A percentile compares a stretch with the other conserved stretches of the same genome.
Conservation (phyloP, 169 alveolate species). For the Cyclospora cayetanensis region DNA sequence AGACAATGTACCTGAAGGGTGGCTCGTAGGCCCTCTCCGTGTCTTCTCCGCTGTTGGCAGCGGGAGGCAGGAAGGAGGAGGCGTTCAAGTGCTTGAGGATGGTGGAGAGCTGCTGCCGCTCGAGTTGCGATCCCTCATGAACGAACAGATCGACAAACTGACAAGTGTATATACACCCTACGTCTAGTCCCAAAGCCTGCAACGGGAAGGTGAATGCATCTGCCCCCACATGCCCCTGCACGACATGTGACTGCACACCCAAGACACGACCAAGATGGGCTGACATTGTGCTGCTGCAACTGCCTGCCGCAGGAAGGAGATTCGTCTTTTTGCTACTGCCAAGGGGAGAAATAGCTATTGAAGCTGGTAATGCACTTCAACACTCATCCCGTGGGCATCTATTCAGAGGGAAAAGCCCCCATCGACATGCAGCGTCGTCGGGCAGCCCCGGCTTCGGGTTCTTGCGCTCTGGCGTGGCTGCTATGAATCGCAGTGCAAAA, state of each 20-base stretch:
- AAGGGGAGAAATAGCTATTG: too few relatives aligned
- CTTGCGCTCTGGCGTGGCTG: too few relatives aligned
- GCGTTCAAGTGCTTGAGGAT: constrained; percentile 65
- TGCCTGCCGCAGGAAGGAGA: background rate
- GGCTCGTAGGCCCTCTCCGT: background rate
- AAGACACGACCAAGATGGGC: constrained; percentile 28
- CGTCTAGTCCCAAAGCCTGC: constrained; percentile 77
- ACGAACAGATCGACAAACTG: constrained; percentile 70
- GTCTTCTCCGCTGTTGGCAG: background rate
- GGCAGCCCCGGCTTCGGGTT: too few relatives aligned
- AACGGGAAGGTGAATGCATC: constrained; percentile 78
- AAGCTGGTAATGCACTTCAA: too few relatives aligned
- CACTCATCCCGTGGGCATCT: too few relatives aligned
- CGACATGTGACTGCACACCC: constrained; percentile 79
- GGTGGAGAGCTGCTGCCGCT: constrained; percentile 65
- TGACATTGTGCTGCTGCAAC: background rate
- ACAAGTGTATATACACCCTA: constrained; percentile 76
- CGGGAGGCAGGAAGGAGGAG: background rate
- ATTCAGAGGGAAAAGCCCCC: too few relatives aligned
- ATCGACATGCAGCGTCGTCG: too few relatives aligned
- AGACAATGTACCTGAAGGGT: constrained; percentile 20
- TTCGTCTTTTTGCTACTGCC: background rate
- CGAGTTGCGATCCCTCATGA: constrained; percentile 74
- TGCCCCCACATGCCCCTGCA: constrained; percentile 78
- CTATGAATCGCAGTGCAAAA: too few relatives aligned